Base-by-base conservation (phyloP, 164 flowering plant species). In the Vitis vinifera region DNA sequence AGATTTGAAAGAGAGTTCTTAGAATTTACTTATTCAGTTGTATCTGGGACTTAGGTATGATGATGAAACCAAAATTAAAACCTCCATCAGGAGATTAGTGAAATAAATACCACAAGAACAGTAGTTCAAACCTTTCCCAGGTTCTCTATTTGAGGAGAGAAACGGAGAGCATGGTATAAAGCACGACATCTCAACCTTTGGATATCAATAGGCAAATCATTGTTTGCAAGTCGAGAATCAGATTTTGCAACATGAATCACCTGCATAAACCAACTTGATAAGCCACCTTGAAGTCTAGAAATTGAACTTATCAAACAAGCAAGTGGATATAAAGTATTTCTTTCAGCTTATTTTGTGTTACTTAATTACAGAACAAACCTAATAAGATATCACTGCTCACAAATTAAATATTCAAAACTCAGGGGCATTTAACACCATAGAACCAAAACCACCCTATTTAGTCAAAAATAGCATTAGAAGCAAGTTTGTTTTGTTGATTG, bases 151-250 rank as follows among this genome's bases (percentile, higher is more conserved):
- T 91, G 76, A 48, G 92, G 88, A 71, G 98, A 78, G 72, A 95
- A 95, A 47, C 81, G 93, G n/a, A 95, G 93, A 61, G 97, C 93
- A 66, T 86, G 65, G 84, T 93, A 95, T 12, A 93, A 65, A 58
- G 97, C 88, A 77, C 98, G 97, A 59, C 99, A 95, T 62, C 99
- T 87, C 83, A 95, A 81, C 73, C 92, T 84, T 81, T 95, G 99
- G 59, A 93, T 87, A 83, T 95, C 94, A 72, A 91, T 83, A 71
- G 99, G 97, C 68, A 95, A 84, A 72, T 89, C 90, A 83, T 89
- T 95, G 81, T 95, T 95, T 71, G 98, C 88, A 65, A 95, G 87
- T 62, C 98, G 85, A 19, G 99, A 91, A 88, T 95, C 99, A 63
- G 98, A 90, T 80, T 95, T 95, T 50, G 95, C 88, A 69, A 93